Evolutionary conservation across 768 basidiomycete species (phyloP), one percentile per base, ranked within the genome.

Genomic region (Artomyces pyxidatus): DNA sequence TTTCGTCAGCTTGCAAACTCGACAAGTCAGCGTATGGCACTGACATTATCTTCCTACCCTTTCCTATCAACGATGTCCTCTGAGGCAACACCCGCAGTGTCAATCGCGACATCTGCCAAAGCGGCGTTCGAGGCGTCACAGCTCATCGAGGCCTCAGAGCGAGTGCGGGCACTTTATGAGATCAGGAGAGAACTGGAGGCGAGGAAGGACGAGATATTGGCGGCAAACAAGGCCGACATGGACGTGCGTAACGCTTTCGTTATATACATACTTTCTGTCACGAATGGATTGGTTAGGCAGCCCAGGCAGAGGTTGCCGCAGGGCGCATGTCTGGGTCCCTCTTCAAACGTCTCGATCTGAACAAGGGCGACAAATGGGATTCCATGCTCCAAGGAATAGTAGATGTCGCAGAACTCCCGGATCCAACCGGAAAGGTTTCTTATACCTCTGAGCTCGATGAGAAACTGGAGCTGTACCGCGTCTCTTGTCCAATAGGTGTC

Each of bases 401-500:
- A 9, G 93, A 96, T 59, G 95, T 99, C 19, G 89, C 89, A 26
- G 65, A 69, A 7, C 78, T 99, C 27, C 82, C 84, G 0, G 88
- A 92, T 63, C 95, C 96, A 3, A 93, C 83, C 4, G 94, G 91
- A 5, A 69, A 75, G 32, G 81, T 96, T 17, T 78, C 86, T 0
- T 98, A 96, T 64, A 92, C 96, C 1, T 81, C 81, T n/a, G 78
- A 89, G 59, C 72, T 99, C 29, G 93, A 93, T 60, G 87, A 92
- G 49, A 76, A 71, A 0, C 73, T 98, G 19, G 88, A 96, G 56
- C 76, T 99, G 3, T 91, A 95, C 67, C 82, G 92, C 26, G 87
- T 98, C 1, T 88, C 95, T 0, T 98, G 95, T 61, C 94, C 96
- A 0, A 94, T 99, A 54, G 96, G 96, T 19, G 93, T 96, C 1